Evolutionary conservation across 129 eudicot genomes (phyloP).

Genomic region (Saussurea involucrata): DNA sequence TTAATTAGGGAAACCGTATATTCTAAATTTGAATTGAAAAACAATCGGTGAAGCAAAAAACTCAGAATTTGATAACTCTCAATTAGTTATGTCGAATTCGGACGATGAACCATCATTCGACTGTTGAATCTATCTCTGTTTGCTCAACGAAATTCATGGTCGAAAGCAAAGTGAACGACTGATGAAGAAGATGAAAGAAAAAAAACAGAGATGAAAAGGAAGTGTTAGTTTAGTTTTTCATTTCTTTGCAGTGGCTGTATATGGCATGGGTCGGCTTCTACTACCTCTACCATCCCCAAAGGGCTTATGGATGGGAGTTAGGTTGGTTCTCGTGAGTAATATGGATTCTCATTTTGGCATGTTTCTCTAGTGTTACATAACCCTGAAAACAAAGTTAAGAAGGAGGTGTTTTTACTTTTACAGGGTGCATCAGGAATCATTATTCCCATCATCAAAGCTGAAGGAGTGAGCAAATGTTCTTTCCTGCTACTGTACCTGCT

Average conservation of each 20-base stretch:
- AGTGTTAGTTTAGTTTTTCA: constrained; percentile 49
- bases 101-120: too few relatives aligned
- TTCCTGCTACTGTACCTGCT: constrained; percentile 59
- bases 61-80: too few relatives aligned
- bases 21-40: too few relatives aligned
- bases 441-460: constrained; percentile 57
- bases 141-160: too few relatives aligned
- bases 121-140: too few relatives aligned
- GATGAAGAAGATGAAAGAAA: too few relatives aligned
- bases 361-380: not conserved
- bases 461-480: constrained; percentile 74
- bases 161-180: too few relatives aligned
- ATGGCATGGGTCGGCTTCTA: constrained; percentile 55
- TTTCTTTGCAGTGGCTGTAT: constrained; percentile 58
- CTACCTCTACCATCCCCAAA: constrained; percentile 58
- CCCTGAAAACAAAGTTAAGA: not conserved
- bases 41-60: too few relatives aligned
- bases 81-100: too few relatives aligned
- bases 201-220: too few relatives aligned
- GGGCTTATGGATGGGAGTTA: constrained; percentile 46
- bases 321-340: constrained; percentile 49
- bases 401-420: not conserved
- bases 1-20: too few relatives aligned
- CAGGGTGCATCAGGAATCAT: constrained; percentile 67
- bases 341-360: not conserved